A percentile compares a stretch with the other conserved stretches of the same genome.
These are phyloP conservation scores for Psilocybe tampanensis DNA, from an alignment of 768 basidiomycete genomes.

Conservation along the genomic window DNA sequence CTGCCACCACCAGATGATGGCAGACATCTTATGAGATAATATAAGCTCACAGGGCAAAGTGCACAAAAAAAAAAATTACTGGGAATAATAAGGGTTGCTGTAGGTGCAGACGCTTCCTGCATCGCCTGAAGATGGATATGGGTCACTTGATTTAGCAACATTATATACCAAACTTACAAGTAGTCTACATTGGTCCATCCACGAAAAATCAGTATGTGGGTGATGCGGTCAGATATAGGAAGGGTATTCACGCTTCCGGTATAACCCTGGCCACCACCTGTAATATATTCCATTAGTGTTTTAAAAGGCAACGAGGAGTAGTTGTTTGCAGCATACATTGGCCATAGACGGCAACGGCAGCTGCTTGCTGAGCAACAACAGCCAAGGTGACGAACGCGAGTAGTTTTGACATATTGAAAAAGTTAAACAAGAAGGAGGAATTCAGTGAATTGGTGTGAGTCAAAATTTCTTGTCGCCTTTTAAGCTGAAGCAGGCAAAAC, in stretches of 20 bases:
- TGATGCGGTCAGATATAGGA: neutral
- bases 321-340: constrained; percentile 28
- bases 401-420: constrained; percentile 24
- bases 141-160: neutral
- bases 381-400: constrained; percentile 27
- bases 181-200: constrained; percentile 7
- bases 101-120: constrained; percentile 29
- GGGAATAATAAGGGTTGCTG: constrained; percentile 34
- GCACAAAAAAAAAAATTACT: constrained; percentile 17
- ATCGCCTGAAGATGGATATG: constrained; percentile 19
- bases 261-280: constrained; percentile 31
- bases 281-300: neutral
- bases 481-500: neutral
- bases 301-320: neutral
- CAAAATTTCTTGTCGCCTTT: constrained; percentile 2
- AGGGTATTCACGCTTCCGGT: constrained; percentile 25
- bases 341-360: constrained; percentile 31
- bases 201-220: no score
- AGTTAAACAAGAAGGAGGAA: no score
- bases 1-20: constrained; percentile 8
- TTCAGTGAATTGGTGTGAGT: neutral
- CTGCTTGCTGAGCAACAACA: constrained; percentile 19
- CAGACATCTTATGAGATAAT: constrained; percentile 13
- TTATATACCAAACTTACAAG: constrained; percentile 23
- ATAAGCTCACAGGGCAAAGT: neutral